Base-by-base conservation (phyloP, 495 filamentous ascomycete species). In the Darksidea phi region DNA sequence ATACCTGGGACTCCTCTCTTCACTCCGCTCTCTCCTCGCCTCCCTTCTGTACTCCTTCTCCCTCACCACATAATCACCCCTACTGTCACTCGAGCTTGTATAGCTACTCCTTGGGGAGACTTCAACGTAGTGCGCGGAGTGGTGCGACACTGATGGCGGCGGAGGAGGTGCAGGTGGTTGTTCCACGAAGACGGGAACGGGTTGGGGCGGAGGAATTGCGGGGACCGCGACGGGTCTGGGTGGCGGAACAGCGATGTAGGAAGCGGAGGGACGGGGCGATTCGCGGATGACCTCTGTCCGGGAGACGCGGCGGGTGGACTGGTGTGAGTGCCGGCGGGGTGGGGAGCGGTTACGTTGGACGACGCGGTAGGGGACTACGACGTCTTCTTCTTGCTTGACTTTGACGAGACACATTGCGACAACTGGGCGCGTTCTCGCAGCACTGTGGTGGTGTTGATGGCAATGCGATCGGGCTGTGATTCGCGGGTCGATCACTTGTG, bases 351-450 rank as follows among this genome's bases (percentile, higher is more conserved):
- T 48, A 34, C 38, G 61, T 56, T 23, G 57, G 47, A 46, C 59
- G 48, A 23, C 49, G 26, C 69, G 59, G 45, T 64, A 59, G 0
- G 67, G 67, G 32, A 71, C 55, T 10, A 64, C 38, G 58, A 70
- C 65, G 23, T 71, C 67, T 54, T 74, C 72, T 32, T 75, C 73
- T 36, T 74, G 60, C 45, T 61, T 60, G 32, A 73, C 67, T 51
- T 71, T 73, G 62, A 75, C 28, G 26, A 75, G 70, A 63, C 73
- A 75, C 73, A 75, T 75, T 32, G 64, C 48, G 25, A 15, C 41
- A 20, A 13, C 18, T 43, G 6, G 4, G 15, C 15, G 41, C 15
- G 18, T 5, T 20, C 48, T 28, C 21, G 15, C 41, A 4, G 49
- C 15, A 49, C 32, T 23, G 13, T 24, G 12, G 18, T 12, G 26